These are phyloP conservation scores for Neobulgaria alba DNA, from an alignment of 2,329 filamentous ascomycete species.

Conservation along the genomic window DNA sequence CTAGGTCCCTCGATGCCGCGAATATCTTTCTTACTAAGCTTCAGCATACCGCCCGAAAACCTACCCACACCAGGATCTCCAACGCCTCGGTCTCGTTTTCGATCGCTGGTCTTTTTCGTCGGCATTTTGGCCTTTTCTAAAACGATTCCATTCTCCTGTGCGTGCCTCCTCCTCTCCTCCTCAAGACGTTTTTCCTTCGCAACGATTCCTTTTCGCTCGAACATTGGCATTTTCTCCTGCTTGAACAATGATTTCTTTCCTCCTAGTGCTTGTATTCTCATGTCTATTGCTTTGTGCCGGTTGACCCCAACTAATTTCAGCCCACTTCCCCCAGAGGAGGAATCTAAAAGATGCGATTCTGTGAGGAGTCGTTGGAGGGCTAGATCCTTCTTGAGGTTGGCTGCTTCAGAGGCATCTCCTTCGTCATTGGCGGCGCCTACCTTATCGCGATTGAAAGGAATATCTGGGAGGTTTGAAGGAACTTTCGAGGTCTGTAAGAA, in stretches of 20 bases:
- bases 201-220: conserved; percentile 75
- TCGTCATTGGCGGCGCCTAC: conserved; percentile 27
- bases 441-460: conserved; percentile 23
- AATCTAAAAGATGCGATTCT: conserved; percentile 80
- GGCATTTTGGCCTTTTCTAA: conserved; percentile 50
- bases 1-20: conserved; percentile 53
- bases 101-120: conserved; percentile 32
- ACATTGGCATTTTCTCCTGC: conserved; percentile 84
- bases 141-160: conserved; percentile 83
- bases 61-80: conserved; percentile 73
- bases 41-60: conserved; percentile 71
- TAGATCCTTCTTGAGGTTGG: conserved; percentile 81
- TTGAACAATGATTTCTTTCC: conserved; percentile 65
- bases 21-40: conserved; percentile 70
- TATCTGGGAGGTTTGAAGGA: conserved; percentile 14
- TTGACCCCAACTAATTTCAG: conserved; percentile 56
- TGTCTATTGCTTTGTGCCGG: conserved; percentile 72
- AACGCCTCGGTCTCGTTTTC: conserved; percentile 49
- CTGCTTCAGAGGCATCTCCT: conserved; percentile 50
- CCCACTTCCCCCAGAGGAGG: conserved; percentile 42
- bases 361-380: conserved; percentile 82
- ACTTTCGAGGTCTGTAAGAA: conserved; percentile 24
- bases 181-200: conserved; percentile 59
- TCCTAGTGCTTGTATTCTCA: conserved; percentile 74
- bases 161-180: conserved; percentile 64